phyloP scores from a whole-genome alignment of 1,284 basidiomycete species.

The Mrakiaceae sp. region DNA sequence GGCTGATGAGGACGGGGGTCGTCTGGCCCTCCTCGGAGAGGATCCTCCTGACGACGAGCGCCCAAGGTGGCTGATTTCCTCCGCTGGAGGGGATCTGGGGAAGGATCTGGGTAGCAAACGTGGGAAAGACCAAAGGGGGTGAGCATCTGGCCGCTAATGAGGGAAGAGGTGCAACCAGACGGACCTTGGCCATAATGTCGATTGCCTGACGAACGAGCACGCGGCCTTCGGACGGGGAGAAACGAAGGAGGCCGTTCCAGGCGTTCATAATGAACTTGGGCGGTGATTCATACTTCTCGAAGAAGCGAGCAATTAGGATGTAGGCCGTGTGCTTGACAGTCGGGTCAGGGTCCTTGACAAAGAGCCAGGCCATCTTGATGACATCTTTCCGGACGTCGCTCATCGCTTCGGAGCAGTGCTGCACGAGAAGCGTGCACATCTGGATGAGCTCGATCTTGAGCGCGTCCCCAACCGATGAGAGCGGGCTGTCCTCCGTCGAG shows the following conservation, averaged over 20 bases:
- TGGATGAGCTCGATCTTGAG: constrained; percentile 87
- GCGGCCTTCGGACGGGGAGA: constrained; percentile 62
- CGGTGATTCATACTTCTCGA: constrained; percentile 80
- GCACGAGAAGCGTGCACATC: constrained; percentile 79
- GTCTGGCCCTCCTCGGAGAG: constrained; percentile 80
- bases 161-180: neutral
- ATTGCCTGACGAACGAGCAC: constrained; percentile 74
- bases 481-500: constrained; percentile 38
- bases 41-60: constrained; percentile 72
- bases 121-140: neutral
- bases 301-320: constrained; percentile 87
- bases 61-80: constrained; percentile 66
- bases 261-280: constrained; percentile 89
- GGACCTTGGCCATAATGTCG: constrained; percentile 70
- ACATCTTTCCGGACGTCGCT: constrained; percentile 82
- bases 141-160: neutral
- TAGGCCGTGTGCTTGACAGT: constrained; percentile 93
- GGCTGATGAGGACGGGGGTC: constrained; percentile 70
- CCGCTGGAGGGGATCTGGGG: constrained; percentile 40
- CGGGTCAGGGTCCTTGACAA: constrained; percentile 68
- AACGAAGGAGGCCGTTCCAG: constrained; percentile 84
- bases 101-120: constrained; percentile 38
- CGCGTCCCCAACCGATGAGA: constrained; percentile 57
- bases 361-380: constrained; percentile 90
- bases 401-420: constrained; percentile 65